Evolutionary conservation across 805 yeast species (phyloP), one percentile per base, ranked within the genome.

Genomic region (Yamadazyma philogaea): DNA sequence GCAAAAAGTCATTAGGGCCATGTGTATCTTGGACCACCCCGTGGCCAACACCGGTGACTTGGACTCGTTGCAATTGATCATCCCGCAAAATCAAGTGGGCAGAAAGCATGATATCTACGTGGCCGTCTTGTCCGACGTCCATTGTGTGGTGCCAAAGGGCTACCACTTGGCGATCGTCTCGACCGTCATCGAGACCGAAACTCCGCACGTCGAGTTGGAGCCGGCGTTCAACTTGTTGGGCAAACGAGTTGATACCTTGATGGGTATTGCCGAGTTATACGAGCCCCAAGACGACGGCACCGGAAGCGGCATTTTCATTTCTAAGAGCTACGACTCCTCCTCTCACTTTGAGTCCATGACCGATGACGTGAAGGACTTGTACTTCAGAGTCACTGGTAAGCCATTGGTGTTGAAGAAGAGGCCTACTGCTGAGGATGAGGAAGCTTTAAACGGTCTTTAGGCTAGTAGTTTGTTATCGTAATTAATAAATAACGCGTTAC

Each of bases 291-390:
- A 78, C 30, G 95, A 88, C 60, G 99, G 99, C 8, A 70, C 83
- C 14, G 70, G 75, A 47, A 90, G 85, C 62, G 80, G 84, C 44
- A 80, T 93, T 38, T 93, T 68, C 66, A 74, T 93, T 44, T 88
- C 97, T 30, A 85, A 78, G 68, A 85, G 95, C 45, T 93, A 89
- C 62, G 99, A 93, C 62, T 84, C 98, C 1, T 77, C 95, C 7
- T 88, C 96, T 7, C 99, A 93, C 68, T 93, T 93, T 61, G 99
- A 93, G 67, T 72, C 90, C 33, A 86, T 96, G 55, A 93, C 99
- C 30, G 98, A 93, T 62, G 98, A 93, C 63, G 95, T 93, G 54
- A 89, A 88, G 67, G 96, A 91, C 63, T 77, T 93, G 41, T 93
- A 93, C 65, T 82, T 83, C 64, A 80, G 98, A 63, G 83, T 93